A percentile compares a stretch with the other conserved stretches of the same genome.
These are phyloP conservation scores for Bodo saltans DNA, from an alignment of 78 protist genomes.

Conservation along the genomic window DNA sequence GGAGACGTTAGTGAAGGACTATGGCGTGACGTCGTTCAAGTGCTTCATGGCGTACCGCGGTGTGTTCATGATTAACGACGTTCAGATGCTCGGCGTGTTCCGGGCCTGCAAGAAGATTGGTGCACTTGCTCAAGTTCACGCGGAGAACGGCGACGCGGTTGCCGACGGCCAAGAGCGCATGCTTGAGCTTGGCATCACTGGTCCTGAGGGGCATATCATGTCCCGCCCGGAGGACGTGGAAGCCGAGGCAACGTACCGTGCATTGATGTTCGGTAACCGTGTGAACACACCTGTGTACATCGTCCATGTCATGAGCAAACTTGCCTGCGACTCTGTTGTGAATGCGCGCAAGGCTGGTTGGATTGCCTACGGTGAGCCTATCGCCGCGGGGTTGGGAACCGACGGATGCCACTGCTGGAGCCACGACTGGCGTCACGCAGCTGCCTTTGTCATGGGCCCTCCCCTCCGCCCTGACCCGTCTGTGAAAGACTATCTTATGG, in stretches of 20 bases:
- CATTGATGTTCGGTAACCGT: constrained; percentile 63
- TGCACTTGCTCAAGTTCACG: constrained; percentile 77
- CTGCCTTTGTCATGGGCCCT: constrained; percentile 82
- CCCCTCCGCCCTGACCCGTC: constrained; percentile 81
- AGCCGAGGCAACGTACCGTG: constrained; percentile 72
- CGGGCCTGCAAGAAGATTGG: constrained; percentile 69
- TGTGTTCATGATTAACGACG: constrained; percentile 65
- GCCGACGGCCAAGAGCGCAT: constrained; percentile 49
- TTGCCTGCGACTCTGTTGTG: constrained; percentile 60
- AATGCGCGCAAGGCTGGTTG: constrained; percentile 46
- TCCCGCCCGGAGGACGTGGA: constrained; percentile 74
- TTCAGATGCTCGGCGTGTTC: constrained; percentile 60
- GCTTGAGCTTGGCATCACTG: constrained; percentile 65
- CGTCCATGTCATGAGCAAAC: constrained; percentile 62
- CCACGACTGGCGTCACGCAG: constrained; percentile 73
- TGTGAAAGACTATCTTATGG: constrained; percentile 59
- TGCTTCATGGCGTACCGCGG: constrained; percentile 82
- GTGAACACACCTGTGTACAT: constrained; percentile 58
- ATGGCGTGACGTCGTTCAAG: constrained; percentile 77
- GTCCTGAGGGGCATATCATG: constrained; percentile 77
- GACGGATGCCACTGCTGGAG: constrained; percentile 64
- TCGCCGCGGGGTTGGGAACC: constrained; percentile 74
- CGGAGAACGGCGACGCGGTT: constrained; percentile 83
- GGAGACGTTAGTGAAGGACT: constrained; percentile 57
- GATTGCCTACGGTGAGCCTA: constrained; percentile 70